Base-by-base conservation (phyloP, 495 filamentous ascomycete species). In the Chaetomium fimeti region DNA sequence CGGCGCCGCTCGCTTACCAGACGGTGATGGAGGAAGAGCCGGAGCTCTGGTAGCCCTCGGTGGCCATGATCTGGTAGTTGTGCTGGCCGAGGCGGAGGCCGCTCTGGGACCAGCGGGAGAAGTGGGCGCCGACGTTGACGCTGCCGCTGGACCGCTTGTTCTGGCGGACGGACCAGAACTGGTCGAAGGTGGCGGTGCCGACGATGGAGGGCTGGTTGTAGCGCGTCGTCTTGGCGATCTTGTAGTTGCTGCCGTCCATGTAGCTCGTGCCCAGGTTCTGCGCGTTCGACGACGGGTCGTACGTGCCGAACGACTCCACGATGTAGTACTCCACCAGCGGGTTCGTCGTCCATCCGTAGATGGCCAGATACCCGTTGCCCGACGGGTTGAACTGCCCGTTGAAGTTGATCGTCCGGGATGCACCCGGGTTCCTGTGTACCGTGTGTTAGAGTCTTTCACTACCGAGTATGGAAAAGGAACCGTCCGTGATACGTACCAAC, bases 241-340 rank as follows among this genome's bases (percentile, higher is more conserved):
- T 43, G 78, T 90, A 91, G 8, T 77, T 84, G 47, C 76, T 72
- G 57, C 87, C 88, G 74, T 90, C 88, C 45, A 77, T 81, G 51
- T 86, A 87, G 68, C 80, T 16, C 13, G 40, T 43, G 40, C 81
- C 71, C 78, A 77, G 0, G 71, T 71, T 48, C n/a, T 24, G 45
- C 29, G 77, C 78, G 8, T 75, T 77, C 38, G 68, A 75, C 47
- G 74, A 78, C 28, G 84, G 84, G 77, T 86, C 81, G 78, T 83
- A 86, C 45, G 74, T 75, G 62, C 83, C 82, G 71, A 75, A 85
- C 40, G 72, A 66, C 70, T 85, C 82, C 29, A 43, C 40, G 18
- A 43, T 43, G 40, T 43, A 43, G 40, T 43, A 43, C 40, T 43
- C 40, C 13, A 43, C 18, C 40, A 43, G 40, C 40, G 40, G 40